Evolutionary conservation across 495 filamentous ascomycete species (phyloP).

Genomic region (Pseudotulostoma volvatum): DNA sequence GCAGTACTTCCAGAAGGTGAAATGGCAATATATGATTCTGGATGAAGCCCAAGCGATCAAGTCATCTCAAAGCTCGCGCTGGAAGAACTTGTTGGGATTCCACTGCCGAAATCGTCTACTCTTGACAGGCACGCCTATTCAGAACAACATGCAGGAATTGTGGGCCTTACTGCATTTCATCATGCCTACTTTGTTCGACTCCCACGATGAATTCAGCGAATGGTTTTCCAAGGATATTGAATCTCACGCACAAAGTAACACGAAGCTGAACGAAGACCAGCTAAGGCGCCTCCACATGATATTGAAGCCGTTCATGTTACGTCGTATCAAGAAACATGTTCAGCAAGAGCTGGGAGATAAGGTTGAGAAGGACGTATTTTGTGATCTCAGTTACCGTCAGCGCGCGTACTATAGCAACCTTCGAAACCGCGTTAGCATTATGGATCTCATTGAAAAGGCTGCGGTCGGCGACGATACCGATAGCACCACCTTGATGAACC

Average conservation of each 20-base stretch:
- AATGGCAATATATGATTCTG: constrained; percentile 88
- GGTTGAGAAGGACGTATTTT: constrained; percentile 88
- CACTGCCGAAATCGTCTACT: constrained; percentile 79
- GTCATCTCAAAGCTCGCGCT: constrained; percentile 84
- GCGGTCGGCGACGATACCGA: constrained; percentile 88
- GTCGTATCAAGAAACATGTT: constrained; percentile 85
- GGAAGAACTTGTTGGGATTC: constrained; percentile 83
- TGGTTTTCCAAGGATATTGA: constrained; percentile 84
- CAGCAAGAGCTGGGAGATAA: constrained; percentile 87
- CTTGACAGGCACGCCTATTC: constrained; percentile 89
- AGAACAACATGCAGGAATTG: constrained; percentile 90
- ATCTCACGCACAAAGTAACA: constrained; percentile 78
- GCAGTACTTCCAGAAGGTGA: constrained; percentile 54
- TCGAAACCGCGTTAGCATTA: constrained; percentile 73
- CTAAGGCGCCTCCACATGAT: constrained; percentile 92
- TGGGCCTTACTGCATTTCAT: constrained; percentile 97
- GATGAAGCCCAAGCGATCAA: constrained; percentile 97
- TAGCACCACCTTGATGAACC: constrained; percentile 77
- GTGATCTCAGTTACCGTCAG: constrained; percentile 68
- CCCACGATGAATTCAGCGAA: constrained; percentile 77
- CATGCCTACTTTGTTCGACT: constrained; percentile 78
- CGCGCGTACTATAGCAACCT: constrained; percentile 58
- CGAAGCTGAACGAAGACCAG: constrained; percentile 84
- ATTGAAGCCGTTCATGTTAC: constrained; percentile 84
- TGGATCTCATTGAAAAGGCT: constrained; percentile 96